Conservation (phyloP, 1,284 basidiomycete genomes). For the Veloboletus limbatus region DNA sequence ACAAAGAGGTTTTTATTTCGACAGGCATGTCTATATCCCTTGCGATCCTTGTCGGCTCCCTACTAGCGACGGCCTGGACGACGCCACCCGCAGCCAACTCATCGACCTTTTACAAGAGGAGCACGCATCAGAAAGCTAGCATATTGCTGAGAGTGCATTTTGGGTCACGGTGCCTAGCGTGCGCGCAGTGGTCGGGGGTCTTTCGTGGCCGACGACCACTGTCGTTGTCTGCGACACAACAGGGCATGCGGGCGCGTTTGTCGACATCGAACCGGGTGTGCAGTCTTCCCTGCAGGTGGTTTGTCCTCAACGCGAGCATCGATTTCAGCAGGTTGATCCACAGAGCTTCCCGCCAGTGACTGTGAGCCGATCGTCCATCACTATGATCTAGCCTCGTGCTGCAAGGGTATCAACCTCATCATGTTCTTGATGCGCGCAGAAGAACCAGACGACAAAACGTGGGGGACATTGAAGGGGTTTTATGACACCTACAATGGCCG, state of each 20-base stretch:
- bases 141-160: constrained; percentile 8
- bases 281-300: constrained; percentile 9
- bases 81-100: constrained; percentile 1
- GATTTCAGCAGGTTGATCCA: constrained; percentile 22
- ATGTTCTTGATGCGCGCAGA: constrained; percentile 16
- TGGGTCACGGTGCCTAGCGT: constrained; percentile 22
- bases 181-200: constrained; percentile 18
- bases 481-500: constrained; percentile 14
- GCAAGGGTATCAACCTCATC: constrained; percentile 13
- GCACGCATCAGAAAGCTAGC: constrained; percentile 15
- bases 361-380: constrained; percentile 1
- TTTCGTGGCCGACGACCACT: constrained; percentile 25
- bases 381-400: background rate
- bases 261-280: constrained; percentile 7
- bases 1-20: constrained; percentile 21
- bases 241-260: constrained; percentile 8
- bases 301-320: constrained; percentile 8
- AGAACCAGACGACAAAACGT: constrained; percentile 7
- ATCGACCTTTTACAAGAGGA: constrained; percentile 15
- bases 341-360: constrained; percentile 1
- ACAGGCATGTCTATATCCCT: constrained; percentile 21
- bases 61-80: background rate
- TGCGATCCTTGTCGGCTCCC: constrained; percentile 7
- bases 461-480: constrained; percentile 20
- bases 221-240: constrained; percentile 22